These are phyloP conservation scores for Aspergillus melleus DNA, from an alignment of 2,329 filamentous ascomycete species.

Conservation along the genomic window DNA sequence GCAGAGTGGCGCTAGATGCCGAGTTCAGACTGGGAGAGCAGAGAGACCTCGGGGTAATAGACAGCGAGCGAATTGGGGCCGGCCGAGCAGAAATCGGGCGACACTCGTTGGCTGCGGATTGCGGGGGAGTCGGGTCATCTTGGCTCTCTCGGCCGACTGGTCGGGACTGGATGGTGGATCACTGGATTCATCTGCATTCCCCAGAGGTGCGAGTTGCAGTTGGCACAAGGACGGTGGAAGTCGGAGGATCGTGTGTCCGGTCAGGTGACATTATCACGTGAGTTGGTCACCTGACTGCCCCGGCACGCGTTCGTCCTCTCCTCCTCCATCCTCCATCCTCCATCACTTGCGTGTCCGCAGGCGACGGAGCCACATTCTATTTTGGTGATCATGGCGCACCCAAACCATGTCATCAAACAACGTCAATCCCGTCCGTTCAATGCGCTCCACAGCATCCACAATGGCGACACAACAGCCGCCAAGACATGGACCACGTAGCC, in stretches of 20 bases:
- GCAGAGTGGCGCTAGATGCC: background rate
- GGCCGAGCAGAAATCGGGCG: constrained; percentile 10
- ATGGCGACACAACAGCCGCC: background rate
- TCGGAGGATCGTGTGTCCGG: too few species aligned
- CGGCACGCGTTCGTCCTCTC: too few species aligned
- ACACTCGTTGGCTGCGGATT: constrained; percentile 10
- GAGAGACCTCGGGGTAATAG: constrained; percentile 25
- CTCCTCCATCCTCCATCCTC: too few species aligned
- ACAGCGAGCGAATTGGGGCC: constrained; percentile 12
- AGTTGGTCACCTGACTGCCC: too few species aligned
- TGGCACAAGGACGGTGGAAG: too few species aligned
- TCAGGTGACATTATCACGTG: too few species aligned
- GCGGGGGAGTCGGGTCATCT: background rate
- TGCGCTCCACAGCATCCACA: background rate
- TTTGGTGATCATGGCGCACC: too few species aligned
- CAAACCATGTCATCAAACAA: background rate
- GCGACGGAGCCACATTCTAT: too few species aligned
- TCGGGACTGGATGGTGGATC: too few species aligned
- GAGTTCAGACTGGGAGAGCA: background rate
- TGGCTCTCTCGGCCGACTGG: background rate
- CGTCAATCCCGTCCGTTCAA: background rate
- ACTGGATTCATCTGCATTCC: too few species aligned
- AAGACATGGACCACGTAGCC: background rate
- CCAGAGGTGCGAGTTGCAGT: too few species aligned
- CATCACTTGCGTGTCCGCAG: too few species aligned